Conservation (phyloP, 148 eudicot genomes). For the Silene uniflora region DNA sequence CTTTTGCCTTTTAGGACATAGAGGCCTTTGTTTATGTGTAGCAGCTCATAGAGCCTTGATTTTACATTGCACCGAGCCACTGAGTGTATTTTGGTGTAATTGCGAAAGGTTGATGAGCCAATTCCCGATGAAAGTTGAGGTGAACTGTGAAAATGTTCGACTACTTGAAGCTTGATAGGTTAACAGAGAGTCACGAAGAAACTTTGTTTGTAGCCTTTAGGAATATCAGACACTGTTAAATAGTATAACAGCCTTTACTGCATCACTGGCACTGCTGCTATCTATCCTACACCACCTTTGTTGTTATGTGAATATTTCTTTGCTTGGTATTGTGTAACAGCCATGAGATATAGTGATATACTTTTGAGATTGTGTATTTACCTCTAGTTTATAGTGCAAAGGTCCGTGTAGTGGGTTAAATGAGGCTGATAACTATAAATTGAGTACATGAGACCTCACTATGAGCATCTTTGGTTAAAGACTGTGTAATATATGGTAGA, state of each 20-base stretch:
- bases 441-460: too few relatives aligned
- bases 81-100: background rate
- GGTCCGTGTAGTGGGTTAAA: too few relatives aligned
- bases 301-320: background rate
- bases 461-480: too few relatives aligned
- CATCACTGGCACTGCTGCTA: background rate
- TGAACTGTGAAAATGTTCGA: background rate
- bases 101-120: background rate
- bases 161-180: background rate
- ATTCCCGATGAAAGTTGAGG: background rate
- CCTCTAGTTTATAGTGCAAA: too few relatives aligned
- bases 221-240: background rate
- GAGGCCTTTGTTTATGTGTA: background rate
- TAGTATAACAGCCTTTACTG: background rate
- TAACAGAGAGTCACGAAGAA: background rate
- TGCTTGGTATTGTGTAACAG: background rate
- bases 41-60: background rate
- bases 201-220: background rate
- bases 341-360: background rate
- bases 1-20: background rate
- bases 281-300: background rate
- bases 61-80: background rate
- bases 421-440: too few relatives aligned
- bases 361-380: background rate
- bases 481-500: too few relatives aligned